phyloP scores from a whole-genome alignment of 2,329 filamentous ascomycete genomes.

The Hymenoscyphus albidus region DNA sequence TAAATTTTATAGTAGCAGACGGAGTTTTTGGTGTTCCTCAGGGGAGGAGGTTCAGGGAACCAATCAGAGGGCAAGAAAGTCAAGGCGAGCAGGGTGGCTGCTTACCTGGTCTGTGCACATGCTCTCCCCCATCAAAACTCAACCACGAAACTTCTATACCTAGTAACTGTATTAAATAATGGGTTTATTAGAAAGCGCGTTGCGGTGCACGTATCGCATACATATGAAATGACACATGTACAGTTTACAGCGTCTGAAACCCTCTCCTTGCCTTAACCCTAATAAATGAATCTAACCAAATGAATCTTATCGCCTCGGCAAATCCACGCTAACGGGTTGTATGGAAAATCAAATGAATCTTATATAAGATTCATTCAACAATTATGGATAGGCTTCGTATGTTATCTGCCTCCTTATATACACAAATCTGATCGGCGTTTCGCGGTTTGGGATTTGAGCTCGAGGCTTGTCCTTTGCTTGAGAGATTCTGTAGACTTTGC shows the following conservation, averaged over 20 bases:
- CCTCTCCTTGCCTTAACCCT: not conserved
- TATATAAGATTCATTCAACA: no score
- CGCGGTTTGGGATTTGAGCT: slow-evolving; percentile 19
- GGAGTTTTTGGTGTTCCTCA: no score
- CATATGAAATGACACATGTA: not conserved
- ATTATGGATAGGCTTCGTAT: slow-evolving; percentile 27
- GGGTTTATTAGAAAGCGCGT: not conserved
- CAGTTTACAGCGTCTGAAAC: not conserved
- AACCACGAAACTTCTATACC: not conserved
- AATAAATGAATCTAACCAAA: not conserved
- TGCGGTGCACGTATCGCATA: not conserved
- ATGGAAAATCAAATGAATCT: not conserved
- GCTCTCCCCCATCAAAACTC: slow-evolving; percentile 12
- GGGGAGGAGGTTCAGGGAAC: no score
- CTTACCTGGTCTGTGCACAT: slow-evolving; percentile 12
- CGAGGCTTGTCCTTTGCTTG: no score
- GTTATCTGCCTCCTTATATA: slow-evolving; percentile 24
- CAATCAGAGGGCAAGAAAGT: no score
- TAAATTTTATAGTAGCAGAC: no score
- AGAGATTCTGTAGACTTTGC: no score
- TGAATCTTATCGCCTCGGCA: slow-evolving; percentile 1
- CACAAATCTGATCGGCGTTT: slow-evolving; percentile 25
- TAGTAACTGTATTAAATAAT: slow-evolving; percentile 6
- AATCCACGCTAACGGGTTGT: not conserved
- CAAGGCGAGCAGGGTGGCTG: not conserved